These are phyloP conservation scores for Aphanomyces cochlioides DNA, from an alignment of 352 stramenopile species.

Conservation along the genomic window DNA sequence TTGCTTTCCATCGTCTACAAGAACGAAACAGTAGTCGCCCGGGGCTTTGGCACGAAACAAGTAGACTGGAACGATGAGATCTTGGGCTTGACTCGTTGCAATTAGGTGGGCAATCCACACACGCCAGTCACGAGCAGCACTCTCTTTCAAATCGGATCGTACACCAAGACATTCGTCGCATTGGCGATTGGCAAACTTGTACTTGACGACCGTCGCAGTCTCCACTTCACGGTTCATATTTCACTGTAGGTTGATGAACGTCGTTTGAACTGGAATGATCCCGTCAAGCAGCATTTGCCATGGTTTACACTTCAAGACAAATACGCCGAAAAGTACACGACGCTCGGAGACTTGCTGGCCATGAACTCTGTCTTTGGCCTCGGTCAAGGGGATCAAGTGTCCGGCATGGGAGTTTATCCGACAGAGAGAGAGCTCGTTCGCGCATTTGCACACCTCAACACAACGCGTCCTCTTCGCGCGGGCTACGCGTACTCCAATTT, in stretches of 20 bases:
- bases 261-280: slow-evolving; percentile 48
- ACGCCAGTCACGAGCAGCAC: slow-evolving; percentile 41
- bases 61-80: background rate
- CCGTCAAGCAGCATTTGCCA: slow-evolving; percentile 50
- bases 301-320: slow-evolving; percentile 52
- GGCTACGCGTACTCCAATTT: slow-evolving; percentile 58
- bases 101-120: slow-evolving; percentile 2
- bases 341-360: slow-evolving; percentile 46
- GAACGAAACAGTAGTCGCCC: slow-evolving; percentile 19
- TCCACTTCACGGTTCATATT: slow-evolving; percentile 6
- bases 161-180: slow-evolving; percentile 60
- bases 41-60: slow-evolving; percentile 20
- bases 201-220: background rate
- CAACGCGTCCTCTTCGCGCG: slow-evolving; percentile 45
- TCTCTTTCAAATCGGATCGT: slow-evolving; percentile 66
- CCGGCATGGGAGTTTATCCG: slow-evolving; percentile 39
- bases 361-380: slow-evolving; percentile 47
- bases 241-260: slow-evolving; percentile 42
- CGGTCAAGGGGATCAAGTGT: background rate
- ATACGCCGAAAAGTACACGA: slow-evolving; percentile 50
- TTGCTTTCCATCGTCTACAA: slow-evolving; percentile 24
- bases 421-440: slow-evolving; percentile 43
- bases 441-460: slow-evolving; percentile 38
- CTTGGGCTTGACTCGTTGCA: background rate
- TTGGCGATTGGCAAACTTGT: slow-evolving; percentile 37